Evolutionary conservation across 495 filamentous ascomycete genomes (phyloP), one percentile per base, ranked within the genome.

Genomic region (Sabuloglossum arenarium): DNA sequence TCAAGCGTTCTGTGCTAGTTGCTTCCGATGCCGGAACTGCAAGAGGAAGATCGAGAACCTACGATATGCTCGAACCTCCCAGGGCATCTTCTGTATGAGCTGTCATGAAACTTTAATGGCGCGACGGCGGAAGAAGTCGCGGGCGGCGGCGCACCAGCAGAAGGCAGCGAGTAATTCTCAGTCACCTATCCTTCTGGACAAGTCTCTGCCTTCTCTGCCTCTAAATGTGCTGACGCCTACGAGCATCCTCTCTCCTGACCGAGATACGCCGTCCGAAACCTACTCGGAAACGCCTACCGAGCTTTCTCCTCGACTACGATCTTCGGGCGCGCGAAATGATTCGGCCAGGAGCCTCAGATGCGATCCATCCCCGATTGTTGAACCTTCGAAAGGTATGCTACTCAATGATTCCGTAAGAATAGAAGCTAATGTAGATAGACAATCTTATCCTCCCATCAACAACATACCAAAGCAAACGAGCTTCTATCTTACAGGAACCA

Each of bases 21-120:
- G 93, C 70, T 99, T 99, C 69, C 79, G 87, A 63, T 99, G 93
- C 67, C 77, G 93, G 59, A 99, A 97, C 66, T 99, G 93, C 75
- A 99, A 97, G 69, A 76, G 82, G 64, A 93, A 95, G 71, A 99
- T 99, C 47, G 93, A 99, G 67, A 99, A 99, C 65, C 73, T 99
- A 54, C 85, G 93, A 63, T 99, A 99, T 75, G 93, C 93, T 21
- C 77, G 91, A 57, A 99, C 93, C 0, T 96, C 93, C 11, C 91
- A 96, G 66, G 93, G 93, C 37, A 99, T 97, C 53, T 97, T 99
- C 66, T 99, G 93, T 73, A 99, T 99, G 93, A 88, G 83, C 64
- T 99, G 93, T 65, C 93, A 99, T 65, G 93, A 99, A 65, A 88
- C 86, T n/a, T 69, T 99, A 30, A 99, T 99, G 93, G 88, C 91